Evolutionary conservation across 2,329 filamentous ascomycete genomes (phyloP), one percentile per base, ranked within the genome.

Genomic region (Kalmusia sp.): DNA sequence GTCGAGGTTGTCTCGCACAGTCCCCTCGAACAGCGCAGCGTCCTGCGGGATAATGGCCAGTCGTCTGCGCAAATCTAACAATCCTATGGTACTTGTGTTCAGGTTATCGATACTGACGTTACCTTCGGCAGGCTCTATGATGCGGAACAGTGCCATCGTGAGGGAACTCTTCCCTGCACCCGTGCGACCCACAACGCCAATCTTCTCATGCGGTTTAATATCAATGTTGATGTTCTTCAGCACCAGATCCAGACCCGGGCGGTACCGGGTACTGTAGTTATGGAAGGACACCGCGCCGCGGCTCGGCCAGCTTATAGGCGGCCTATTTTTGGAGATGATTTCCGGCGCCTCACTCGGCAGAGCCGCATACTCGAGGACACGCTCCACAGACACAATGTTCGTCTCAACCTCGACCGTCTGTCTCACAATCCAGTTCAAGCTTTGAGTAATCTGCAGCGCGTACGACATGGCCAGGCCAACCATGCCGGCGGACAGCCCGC

Each of bases 381-480:
- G 90, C 82, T 99, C 95, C 31, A 99, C 95, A 8, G 93, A 96
- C 39, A 99, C 93, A 69, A 99, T 99, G 76, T 99, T 99, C n/a
- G 93, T 98, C 81, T 99, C 96, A n/a, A 99, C 95, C 76, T 99
- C 96, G 28, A 99, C 95, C 0, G 93, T 97, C 77, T 99, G 95
- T 54, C 96, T 87, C 46, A 99, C 95, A 69, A 99, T 97, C 95
- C 95, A 99, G 80, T 98, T 99, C 68, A 99, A 84, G 30, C 93
- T 96, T 63, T 93, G 91, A 1, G 95, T 99, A 70, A 99, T 98
- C 78, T 97, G 92, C 59, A 99, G 84, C 33, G 93, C 95, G 77
- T 98, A 97, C 40, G 93, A 96, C 92, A 99, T 96, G 59, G 91
- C 87, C 68, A 99, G 81, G 80, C 96, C 96, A 47, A 98, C 93